phyloP scores from a whole-genome alignment of 208 protist genomes.

The Endotrypanum monterogeii region DNA sequence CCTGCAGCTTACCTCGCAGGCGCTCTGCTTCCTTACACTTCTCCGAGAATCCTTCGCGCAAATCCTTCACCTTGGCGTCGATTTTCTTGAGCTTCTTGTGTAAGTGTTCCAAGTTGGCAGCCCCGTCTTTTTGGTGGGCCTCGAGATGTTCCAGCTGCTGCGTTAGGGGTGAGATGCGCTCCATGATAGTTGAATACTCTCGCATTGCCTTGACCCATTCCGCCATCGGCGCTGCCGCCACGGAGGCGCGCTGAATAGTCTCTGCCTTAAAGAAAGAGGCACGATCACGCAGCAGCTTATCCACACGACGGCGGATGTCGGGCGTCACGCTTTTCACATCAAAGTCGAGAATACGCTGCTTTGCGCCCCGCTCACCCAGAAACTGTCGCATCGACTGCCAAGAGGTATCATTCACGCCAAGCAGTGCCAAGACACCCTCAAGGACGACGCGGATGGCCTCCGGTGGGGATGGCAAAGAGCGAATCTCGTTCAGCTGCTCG shows the following conservation, averaged over 20 bases:
- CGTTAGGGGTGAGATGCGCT: slow-evolving; percentile 89
- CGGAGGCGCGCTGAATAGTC: slow-evolving; percentile 89
- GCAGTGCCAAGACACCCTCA: slow-evolving; percentile 95
- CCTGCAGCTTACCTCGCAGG: slow-evolving; percentile 84
- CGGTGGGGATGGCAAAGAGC: slow-evolving; percentile 93
- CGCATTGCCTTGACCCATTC: slow-evolving; percentile 97
- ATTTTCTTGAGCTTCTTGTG: slow-evolving; percentile 89
- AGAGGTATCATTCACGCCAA: slow-evolving; percentile 94
- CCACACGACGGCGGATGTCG: slow-evolving; percentile 79
- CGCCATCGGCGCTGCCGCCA: slow-evolving; percentile 96
- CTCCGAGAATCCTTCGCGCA: slow-evolving; percentile 82
- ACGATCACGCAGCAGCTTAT: slow-evolving; percentile 88
- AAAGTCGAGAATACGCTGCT: slow-evolving; percentile 96
- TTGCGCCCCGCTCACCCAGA: slow-evolving; percentile 91
- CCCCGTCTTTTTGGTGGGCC: slow-evolving; percentile 69
- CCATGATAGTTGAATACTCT: slow-evolving; percentile 94
- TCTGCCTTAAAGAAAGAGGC: slow-evolving; percentile 92
- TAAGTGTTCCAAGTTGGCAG: slow-evolving; percentile 76
- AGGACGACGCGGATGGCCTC: slow-evolving; percentile 96
- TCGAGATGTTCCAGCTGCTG: slow-evolving; percentile 85
- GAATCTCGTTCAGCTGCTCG: slow-evolving; percentile 96
- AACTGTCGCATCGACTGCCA: slow-evolving; percentile 98
- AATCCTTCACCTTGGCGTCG: slow-evolving; percentile 79
- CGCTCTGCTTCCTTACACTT: slow-evolving; percentile 95
- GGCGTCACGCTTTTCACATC: slow-evolving; percentile 93